These are phyloP conservation scores for Manihot esculenta DNA, from an alignment of 441 rosid species.

Conservation along the genomic window DNA sequence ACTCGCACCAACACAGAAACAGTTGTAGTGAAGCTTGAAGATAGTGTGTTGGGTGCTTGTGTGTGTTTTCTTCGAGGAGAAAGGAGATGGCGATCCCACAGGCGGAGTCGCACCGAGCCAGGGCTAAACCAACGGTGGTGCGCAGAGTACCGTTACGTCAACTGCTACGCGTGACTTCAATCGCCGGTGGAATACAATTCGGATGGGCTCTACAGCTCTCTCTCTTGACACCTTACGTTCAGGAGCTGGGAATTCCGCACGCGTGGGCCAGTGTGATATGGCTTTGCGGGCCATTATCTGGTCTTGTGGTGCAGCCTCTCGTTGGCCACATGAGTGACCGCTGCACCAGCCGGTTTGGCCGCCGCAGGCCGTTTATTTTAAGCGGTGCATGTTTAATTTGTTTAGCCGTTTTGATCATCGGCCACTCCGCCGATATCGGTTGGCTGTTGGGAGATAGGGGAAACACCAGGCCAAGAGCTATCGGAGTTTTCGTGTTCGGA, in stretches of 20 bases:
- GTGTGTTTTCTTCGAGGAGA: not conserved
- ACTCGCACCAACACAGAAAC: not conserved
- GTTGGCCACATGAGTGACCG: conserved; percentile 92
- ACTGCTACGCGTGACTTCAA: conserved; percentile 82
- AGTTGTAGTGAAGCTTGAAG: not conserved
- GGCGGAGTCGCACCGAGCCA: conserved; percentile 39
- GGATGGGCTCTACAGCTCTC: conserved; percentile 99
- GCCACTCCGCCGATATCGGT: conserved; percentile 85
- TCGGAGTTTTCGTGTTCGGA: conserved; percentile 72
- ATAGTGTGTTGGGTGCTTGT: not conserved
- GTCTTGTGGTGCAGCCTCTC: conserved; percentile 80
- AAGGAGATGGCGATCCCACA: conserved; percentile 42
- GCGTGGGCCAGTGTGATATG: conserved; percentile 93
- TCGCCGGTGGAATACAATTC: conserved; percentile 95
- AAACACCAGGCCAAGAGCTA: conserved; percentile 56
- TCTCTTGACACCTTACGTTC: conserved; percentile 87
- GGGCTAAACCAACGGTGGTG: conserved; percentile 28
- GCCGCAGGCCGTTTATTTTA: conserved; percentile 80
- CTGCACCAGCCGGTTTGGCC: conserved; percentile 81
- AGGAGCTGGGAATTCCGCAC: conserved; percentile 95
- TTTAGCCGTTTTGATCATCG: conserved; percentile 65
- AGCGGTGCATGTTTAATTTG: conserved; percentile 58
- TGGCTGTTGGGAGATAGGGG: conserved; percentile 82
- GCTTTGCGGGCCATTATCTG: conserved; percentile 97
- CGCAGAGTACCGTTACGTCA: conserved; percentile 55